Conservation (phyloP, 2,329 filamentous ascomycete species). For the Cladophialophora bantiana region DNA sequence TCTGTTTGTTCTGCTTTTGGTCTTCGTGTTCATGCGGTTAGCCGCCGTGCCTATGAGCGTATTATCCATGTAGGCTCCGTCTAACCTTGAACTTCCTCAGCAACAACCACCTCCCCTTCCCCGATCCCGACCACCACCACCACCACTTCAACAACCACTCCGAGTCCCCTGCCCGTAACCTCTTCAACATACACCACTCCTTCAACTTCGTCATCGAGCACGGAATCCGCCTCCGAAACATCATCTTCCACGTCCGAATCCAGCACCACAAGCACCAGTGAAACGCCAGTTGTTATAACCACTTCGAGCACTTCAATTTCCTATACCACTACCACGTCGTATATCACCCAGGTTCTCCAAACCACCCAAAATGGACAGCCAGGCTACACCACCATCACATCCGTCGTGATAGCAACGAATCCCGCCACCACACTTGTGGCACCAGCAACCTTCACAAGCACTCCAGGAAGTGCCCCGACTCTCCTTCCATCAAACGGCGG, state of each 20-base stretch:
- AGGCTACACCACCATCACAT: slow-evolving; percentile 33
- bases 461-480: slow-evolving; percentile 30
- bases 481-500: slow-evolving; percentile 23
- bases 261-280: slow-evolving; percentile 28
- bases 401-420: slow-evolving; percentile 26
- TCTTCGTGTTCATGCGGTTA: slow-evolving; percentile 1
- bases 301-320: slow-evolving; percentile 31
- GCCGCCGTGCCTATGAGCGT: slow-evolving; percentile 5
- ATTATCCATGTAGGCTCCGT: neutral
- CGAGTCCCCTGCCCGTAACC: slow-evolving; percentile 1
- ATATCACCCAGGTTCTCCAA: slow-evolving; percentile 27
- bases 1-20: slow-evolving; percentile 6
- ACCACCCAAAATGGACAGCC: slow-evolving; percentile 31
- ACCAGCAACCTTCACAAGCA: slow-evolving; percentile 33
- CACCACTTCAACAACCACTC: slow-evolving; percentile 20
- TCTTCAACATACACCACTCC: slow-evolving; percentile 24
- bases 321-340: slow-evolving; percentile 29
- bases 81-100: slow-evolving; percentile 1
- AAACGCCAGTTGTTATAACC: slow-evolving; percentile 33
- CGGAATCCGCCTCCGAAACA: slow-evolving; percentile 4
- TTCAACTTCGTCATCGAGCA: slow-evolving; percentile 20
- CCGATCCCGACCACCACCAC: slow-evolving; percentile 12
- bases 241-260: slow-evolving; percentile 23
- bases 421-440: slow-evolving; percentile 31
- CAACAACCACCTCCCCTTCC: slow-evolving; percentile 20